Base-by-base conservation (phyloP, 2,329 filamentous ascomycete species). In the Diaporthe batatas region DNA sequence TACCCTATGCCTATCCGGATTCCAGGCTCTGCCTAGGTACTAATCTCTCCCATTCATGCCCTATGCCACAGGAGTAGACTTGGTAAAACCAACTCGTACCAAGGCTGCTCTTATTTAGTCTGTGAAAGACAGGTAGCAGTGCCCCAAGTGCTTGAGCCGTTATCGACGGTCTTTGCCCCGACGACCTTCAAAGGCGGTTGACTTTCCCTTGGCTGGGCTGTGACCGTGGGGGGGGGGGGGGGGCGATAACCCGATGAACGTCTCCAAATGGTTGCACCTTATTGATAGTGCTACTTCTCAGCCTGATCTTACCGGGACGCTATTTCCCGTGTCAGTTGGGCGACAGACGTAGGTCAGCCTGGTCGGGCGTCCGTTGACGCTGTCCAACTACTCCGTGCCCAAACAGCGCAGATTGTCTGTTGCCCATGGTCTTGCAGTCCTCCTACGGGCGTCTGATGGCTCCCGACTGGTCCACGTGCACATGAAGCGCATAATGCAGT, bases 401-500 rank as follows among this genome's bases (percentile, higher is more conserved):
- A 12, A 23, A n/a, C 21, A 12, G 34, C 14, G 32, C 55, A 39
- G 12, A n/a, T 14, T 23, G n/a, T 16, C 32, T 14, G 55, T 34
- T 25, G n/a, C 32, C 21, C 5, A 8, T 16, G 53, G 21, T 25
- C 11, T 25, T 25, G 6, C 7, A 25, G 34, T 14, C 32, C 16
- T 42, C 32, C n/a, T 59, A 12, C 36, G 36, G 5, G 57, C 57
- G n/a, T 16, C n/a, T 36, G n/a, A 21, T 59, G 36, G 6, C 18
- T 12, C 39, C 34, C 55, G 55, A 42, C 57, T 59, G n/a, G 57
- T 59, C 57, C 57, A 59, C 57, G 57, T 59, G 25, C 1, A 59
- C 14, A 18, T 7, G 57, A 14, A 10, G 29, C 3, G 3, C 18
- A 29, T n/a, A 23, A 14, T 25, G 36, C 57, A 42, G 57, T 29